These are phyloP conservation scores for Leishmania braziliensis DNA, from an alignment of 208 protist genomes.

Conservation along the genomic window DNA sequence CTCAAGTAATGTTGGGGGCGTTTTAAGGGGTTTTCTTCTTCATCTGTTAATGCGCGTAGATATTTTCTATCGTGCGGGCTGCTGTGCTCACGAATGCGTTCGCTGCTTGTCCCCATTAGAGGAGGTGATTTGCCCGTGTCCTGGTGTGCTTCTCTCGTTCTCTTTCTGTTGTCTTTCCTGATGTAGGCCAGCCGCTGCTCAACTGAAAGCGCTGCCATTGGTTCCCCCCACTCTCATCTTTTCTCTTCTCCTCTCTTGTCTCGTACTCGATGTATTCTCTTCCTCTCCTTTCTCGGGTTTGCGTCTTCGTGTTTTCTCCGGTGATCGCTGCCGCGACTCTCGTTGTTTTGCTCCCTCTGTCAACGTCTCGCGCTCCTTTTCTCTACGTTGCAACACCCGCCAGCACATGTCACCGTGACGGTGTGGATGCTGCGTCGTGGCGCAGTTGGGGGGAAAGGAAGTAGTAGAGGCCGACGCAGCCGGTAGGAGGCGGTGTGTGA, in stretches of 20 bases:
- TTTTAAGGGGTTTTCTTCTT: not conserved
- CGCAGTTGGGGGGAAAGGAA: not conserved
- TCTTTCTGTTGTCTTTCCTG: not conserved
- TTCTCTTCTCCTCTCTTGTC: not conserved
- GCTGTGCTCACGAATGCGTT: not conserved
- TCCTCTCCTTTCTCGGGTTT: not conserved
- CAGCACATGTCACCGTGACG: not conserved
- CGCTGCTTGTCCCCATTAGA: not conserved
- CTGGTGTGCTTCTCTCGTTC: not conserved
- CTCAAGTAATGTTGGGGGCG: slow-evolving; percentile 41
- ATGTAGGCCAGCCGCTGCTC: not conserved
- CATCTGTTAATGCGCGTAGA: not conserved
- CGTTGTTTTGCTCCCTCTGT: not conserved
- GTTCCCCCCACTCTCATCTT: slow-evolving; percentile 17
- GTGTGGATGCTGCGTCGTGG: not conserved
- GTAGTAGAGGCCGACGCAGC: not conserved
- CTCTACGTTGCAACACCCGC: not conserved
- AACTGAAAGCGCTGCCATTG: not conserved
- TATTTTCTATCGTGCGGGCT: not conserved
- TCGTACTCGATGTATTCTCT: not conserved
- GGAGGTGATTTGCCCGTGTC: not conserved
- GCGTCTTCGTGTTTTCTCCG: not conserved
- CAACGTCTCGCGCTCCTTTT: not conserved
- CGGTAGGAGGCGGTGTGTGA: not conserved
- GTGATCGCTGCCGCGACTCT: not conserved